A percentile compares a stretch with the other conserved stretches of the same genome.
Evolutionary conservation across 192 early-diverging fungal species (phyloP).

Genomic region (Dispira parvispora): DNA sequence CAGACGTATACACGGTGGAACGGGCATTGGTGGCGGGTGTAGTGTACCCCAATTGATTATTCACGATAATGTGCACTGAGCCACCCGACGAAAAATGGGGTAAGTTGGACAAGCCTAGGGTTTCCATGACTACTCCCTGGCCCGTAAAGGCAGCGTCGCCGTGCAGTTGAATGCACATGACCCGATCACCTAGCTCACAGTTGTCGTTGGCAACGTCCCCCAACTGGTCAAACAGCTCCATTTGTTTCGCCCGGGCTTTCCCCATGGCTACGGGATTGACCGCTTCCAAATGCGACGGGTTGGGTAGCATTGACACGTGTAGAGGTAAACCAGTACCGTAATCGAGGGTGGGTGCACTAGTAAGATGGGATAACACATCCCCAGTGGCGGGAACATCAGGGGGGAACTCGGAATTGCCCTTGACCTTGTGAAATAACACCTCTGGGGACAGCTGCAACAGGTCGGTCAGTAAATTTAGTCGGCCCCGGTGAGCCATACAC

Average conservation of each 20-base stretch:
- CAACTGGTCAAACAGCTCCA: slow-evolving; percentile 50
- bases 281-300: slow-evolving; percentile 94
- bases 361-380: slow-evolving; percentile 86
- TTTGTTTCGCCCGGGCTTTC: slow-evolving; percentile 89
- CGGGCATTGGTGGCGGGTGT: slow-evolving; percentile 92
- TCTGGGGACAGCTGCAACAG: slow-evolving; percentile 63
- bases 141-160: slow-evolving; percentile 83
- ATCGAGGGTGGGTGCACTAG: slow-evolving; percentile 58
- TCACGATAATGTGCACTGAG: slow-evolving; percentile 92
- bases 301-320: slow-evolving; percentile 82
- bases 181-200: slow-evolving; percentile 81
- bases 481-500: slow-evolving; percentile 93
- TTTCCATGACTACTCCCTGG: slow-evolving; percentile 90
- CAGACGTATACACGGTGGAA: slow-evolving; percentile 77
- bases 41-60: slow-evolving; percentile 96
- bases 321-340: slow-evolving; percentile 46
- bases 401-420: slow-evolving; percentile 85
- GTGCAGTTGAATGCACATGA: slow-evolving; percentile 89
- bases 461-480: slow-evolving; percentile 84
- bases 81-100: slow-evolving; percentile 92
- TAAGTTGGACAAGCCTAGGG: slow-evolving; percentile 85
- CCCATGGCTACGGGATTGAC: slow-evolving; percentile 93
- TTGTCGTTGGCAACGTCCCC: slow-evolving; percentile 33
- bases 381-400: slow-evolving; percentile 57
- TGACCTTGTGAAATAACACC: slow-evolving; percentile 85